Evolutionary conservation across 2,329 filamentous ascomycete species (phyloP).

Genomic region (Aspergillus sp.): DNA sequence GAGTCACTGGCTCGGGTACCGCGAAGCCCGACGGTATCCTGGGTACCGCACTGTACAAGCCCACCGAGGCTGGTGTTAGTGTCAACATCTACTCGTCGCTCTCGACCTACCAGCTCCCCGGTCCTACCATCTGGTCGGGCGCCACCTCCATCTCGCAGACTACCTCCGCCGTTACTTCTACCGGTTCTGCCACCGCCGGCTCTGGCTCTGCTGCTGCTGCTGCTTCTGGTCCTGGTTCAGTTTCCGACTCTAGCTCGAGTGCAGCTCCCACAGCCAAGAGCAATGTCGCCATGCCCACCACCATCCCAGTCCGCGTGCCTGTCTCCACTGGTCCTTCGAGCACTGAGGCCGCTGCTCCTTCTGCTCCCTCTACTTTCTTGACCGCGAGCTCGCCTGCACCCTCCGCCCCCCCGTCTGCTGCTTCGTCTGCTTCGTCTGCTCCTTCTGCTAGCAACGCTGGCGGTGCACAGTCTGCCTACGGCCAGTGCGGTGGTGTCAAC

Average conservation of each 20-base stretch:
- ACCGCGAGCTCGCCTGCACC: background rate
- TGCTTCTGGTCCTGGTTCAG: background rate
- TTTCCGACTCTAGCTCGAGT: background rate
- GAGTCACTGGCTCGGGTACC: slow-evolving; percentile 47
- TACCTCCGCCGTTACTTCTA: slow-evolving; percentile 10
- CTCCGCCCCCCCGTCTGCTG: background rate
- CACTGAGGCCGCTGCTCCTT: background rate
- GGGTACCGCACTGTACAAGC: slow-evolving; percentile 49
- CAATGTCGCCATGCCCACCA: background rate
- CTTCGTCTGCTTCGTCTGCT: slow-evolving; percentile 1
- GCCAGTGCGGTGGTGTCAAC: slow-evolving; percentile 42
- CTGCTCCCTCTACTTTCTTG: background rate
- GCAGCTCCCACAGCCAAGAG: background rate
- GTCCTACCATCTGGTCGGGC: slow-evolving; percentile 29
- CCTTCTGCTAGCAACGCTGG: slow-evolving; percentile 4
- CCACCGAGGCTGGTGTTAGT: slow-evolving; percentile 48
- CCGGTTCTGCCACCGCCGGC: slow-evolving; percentile 6
- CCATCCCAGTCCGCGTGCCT: background rate
- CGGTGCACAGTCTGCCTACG: slow-evolving; percentile 18
- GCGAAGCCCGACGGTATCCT: slow-evolving; percentile 39
- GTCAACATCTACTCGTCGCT: slow-evolving; percentile 50
- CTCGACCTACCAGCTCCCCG: slow-evolving; percentile 44
- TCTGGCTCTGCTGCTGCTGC: slow-evolving; percentile 1
- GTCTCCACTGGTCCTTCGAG: background rate
- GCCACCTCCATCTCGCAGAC: slow-evolving; percentile 8